Percentiles rank a stretch among this genome's conserved stretches.
These are phyloP conservation scores for Schizonepeta tenuifolia DNA, from an alignment of 257 asterid genomes.

Conservation along the genomic window DNA sequence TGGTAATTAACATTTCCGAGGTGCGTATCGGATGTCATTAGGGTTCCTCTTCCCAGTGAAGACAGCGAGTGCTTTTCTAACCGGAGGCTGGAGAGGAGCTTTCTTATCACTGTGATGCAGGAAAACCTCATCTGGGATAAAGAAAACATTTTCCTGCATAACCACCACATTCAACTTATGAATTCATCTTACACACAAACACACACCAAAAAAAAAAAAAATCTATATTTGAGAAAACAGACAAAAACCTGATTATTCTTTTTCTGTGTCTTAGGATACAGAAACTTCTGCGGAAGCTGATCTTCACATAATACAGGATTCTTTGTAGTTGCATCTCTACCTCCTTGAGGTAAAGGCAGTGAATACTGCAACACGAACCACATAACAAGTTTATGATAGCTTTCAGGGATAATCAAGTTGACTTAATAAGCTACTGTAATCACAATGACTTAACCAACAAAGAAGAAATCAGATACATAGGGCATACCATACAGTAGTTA, in stretches of 20 bases:
- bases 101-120: constrained; percentile 71
- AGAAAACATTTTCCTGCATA: constrained; percentile 63
- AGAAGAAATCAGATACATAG: neutral
- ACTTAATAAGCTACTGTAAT: neutral
- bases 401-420: neutral
- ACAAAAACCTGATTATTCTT: constrained; percentile 71
- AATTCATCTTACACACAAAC: neutral
- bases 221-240: neutral
- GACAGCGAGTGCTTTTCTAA: constrained; percentile 85
- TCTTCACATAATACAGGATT: constrained; percentile 95
- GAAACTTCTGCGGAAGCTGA: constrained; percentile 86
- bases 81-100: constrained; percentile 89
- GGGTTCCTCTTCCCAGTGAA: constrained; percentile 94
- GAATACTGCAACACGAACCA: constrained; percentile 65
- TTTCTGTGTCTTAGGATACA: constrained; percentile 90
- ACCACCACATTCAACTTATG: neutral
- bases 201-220: neutral
- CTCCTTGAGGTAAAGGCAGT: constrained; percentile 90
- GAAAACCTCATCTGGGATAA: constrained; percentile 63
- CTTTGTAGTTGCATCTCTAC: constrained; percentile 81
- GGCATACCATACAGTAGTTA: neutral
- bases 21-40: constrained; percentile 84
- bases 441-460: neutral
- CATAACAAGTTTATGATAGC: neutral
- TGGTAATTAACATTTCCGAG: constrained; percentile 52